phyloP scores from a whole-genome alignment of 257 asterid genomes.

The Solanum clarkiae region DNA sequence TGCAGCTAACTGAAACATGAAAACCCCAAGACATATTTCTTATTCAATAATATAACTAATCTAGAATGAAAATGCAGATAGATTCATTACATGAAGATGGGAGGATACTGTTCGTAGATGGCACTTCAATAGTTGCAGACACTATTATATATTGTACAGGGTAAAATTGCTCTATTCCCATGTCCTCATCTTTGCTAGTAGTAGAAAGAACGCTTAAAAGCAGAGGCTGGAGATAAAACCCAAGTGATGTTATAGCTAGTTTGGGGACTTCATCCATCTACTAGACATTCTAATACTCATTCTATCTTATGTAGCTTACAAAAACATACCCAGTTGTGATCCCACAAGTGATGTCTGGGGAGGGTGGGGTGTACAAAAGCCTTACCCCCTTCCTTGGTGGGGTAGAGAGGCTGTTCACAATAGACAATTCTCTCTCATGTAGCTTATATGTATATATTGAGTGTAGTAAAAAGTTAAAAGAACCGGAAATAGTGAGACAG shows the following conservation, averaged over 20 bases:
- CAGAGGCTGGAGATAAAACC: background rate
- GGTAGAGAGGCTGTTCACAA: too few species aligned
- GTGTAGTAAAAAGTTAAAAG: background rate
- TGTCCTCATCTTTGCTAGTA: background rate
- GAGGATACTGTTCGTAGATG: conserved; percentile 48
- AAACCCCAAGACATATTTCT: background rate
- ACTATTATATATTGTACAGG: conserved; percentile 85
- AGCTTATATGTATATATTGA: background rate
- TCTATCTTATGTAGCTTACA: background rate
- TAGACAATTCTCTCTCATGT: background rate
- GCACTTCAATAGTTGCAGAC: conserved; percentile 49
- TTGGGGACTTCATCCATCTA: background rate
- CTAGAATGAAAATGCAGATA: conserved; percentile 33
- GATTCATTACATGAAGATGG: conserved; percentile 73
- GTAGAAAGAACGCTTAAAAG: background rate
- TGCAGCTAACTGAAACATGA: background rate
- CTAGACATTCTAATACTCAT: background rate
- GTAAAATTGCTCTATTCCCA: conserved; percentile 12
- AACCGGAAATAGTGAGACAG: background rate
- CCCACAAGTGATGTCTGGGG: too few species aligned
- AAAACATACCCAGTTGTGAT: too few species aligned
- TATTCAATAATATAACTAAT: background rate
- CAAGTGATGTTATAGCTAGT: background rate
- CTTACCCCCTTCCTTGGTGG: too few species aligned
- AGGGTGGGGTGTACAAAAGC: too few species aligned